Conservation (phyloP, 2,329 filamentous ascomycete species). For the Fusarium verticillioides region DNA sequence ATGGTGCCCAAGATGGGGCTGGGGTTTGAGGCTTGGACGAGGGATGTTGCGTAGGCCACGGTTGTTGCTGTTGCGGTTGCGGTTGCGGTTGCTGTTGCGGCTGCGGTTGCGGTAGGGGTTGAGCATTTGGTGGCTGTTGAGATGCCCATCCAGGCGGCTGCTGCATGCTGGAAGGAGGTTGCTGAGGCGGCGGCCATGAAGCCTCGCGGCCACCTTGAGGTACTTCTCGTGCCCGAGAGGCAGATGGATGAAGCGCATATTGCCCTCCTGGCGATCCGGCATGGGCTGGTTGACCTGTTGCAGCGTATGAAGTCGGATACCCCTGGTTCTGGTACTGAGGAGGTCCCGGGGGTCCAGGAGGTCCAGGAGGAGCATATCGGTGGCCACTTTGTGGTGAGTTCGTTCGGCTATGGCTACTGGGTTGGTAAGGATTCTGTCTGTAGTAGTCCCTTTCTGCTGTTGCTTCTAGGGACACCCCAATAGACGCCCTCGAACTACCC, state of each 20-base stretch:
- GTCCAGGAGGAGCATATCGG: slow-evolving; percentile 58
- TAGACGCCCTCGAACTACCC: slow-evolving; percentile 56
- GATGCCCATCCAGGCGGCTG: slow-evolving; percentile 47
- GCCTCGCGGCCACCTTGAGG: slow-evolving; percentile 52
- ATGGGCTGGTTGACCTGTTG: slow-evolving; percentile 51
- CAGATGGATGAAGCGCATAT: slow-evolving; percentile 61
- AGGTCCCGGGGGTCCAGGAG: slow-evolving; percentile 51
- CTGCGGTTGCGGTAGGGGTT: slow-evolving; percentile 48
- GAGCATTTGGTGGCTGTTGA: slow-evolving; percentile 47
- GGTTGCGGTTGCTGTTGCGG: slow-evolving; percentile 51
- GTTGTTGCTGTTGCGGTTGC: slow-evolving; percentile 48
- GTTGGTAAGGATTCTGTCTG: slow-evolving; percentile 51
- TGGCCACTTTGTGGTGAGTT: slow-evolving; percentile 60
- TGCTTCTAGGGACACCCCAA: slow-evolving; percentile 53
- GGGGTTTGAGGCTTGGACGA: slow-evolving; percentile 51
- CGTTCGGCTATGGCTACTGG: slow-evolving; percentile 51
- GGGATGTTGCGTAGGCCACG: slow-evolving; percentile 50
- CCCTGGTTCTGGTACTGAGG: slow-evolving; percentile 57
- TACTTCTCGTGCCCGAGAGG: slow-evolving; percentile 57
- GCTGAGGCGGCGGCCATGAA: slow-evolving; percentile 48
- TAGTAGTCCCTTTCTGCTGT: slow-evolving; percentile 62
- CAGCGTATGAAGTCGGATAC: slow-evolving; percentile 57
- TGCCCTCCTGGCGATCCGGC: slow-evolving; percentile 66
- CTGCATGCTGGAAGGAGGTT: slow-evolving; percentile 37
- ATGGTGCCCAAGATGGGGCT: slow-evolving; percentile 48